Conservation (phyloP, 2,329 filamentous ascomycete species). For the Arthroderma sp. region DNA sequence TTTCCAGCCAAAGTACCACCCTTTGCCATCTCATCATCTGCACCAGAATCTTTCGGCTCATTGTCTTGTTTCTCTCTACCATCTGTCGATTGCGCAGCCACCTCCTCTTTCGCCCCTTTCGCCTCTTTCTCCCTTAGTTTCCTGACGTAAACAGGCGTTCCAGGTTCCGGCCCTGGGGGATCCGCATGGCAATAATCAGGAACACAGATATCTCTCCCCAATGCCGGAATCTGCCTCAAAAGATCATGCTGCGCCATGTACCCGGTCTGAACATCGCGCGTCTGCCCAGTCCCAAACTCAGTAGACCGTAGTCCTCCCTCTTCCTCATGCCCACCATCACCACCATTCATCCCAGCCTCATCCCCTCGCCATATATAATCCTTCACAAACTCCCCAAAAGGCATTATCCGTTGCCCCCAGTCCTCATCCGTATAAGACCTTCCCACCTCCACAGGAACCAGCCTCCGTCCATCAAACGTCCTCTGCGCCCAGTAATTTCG, state of each 20-base stretch:
- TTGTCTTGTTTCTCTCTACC: not conserved
- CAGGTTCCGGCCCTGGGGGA: conserved; percentile 44
- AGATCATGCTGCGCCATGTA: conserved; percentile 92
- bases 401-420: conserved; percentile 72
- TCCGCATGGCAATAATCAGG: conserved; percentile 75
- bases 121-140: conserved; percentile 19
- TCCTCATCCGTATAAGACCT: conserved; percentile 73
- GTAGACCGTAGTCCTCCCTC: not conserved
- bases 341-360: not conserved
- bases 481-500: conserved; percentile 58
- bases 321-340: not conserved
- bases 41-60: no score
- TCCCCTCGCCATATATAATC: conserved; percentile 39
- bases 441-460: conserved; percentile 78
- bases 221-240: conserved; percentile 63
- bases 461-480: conserved; percentile 62
- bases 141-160: conserved; percentile 32
- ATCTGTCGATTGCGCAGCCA: not conserved
- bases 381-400: conserved; percentile 58
- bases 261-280: conserved; percentile 34
- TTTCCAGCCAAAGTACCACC: no score
- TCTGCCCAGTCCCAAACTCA: not conserved
- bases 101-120: conserved; percentile 26
- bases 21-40: not conserved
- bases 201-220: conserved; percentile 61